Evolutionary conservation across 192 early-diverging fungal species (phyloP).

Genomic region (Fimicolochytrium jonesii): DNA sequence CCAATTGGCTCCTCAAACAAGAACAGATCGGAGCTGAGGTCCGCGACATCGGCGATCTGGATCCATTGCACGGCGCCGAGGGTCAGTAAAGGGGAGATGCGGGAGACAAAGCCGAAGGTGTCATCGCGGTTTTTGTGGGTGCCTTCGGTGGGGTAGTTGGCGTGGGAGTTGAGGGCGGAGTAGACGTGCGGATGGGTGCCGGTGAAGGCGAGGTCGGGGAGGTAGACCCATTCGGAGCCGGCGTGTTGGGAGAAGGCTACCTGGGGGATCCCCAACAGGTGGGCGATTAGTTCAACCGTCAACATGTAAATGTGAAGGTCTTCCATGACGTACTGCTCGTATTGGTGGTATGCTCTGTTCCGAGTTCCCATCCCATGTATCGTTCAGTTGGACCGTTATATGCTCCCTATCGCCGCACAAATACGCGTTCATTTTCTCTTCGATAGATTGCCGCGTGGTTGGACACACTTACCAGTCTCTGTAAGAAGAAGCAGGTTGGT

Average conservation of each 20-base stretch:
- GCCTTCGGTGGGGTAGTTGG: constrained; percentile 24
- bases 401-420: constrained; percentile 27
- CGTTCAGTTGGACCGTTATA: constrained; percentile 27
- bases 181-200: constrained; percentile 21
- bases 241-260: constrained; percentile 27
- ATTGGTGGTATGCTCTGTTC: constrained; percentile 5
- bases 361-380: constrained; percentile 9
- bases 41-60: constrained; percentile 21
- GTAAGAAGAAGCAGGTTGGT: no score
- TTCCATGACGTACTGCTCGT: not conserved
- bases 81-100: constrained; percentile 22
- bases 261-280: no score
- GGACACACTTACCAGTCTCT: no score
- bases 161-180: constrained; percentile 29
- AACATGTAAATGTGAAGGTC: not conserved
- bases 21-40: constrained; percentile 19
- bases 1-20: constrained; percentile 11
- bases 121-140: constrained; percentile 28
- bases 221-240: constrained; percentile 8
- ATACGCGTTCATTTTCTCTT: no score
- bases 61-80: constrained; percentile 25
- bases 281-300: no score
- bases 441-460: no score
- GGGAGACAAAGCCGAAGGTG: constrained; percentile 30
- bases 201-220: not conserved